phyloP scores from a whole-genome alignment of 805 yeast genomes.

The Ogataea nakhonphanomensis region DNA sequence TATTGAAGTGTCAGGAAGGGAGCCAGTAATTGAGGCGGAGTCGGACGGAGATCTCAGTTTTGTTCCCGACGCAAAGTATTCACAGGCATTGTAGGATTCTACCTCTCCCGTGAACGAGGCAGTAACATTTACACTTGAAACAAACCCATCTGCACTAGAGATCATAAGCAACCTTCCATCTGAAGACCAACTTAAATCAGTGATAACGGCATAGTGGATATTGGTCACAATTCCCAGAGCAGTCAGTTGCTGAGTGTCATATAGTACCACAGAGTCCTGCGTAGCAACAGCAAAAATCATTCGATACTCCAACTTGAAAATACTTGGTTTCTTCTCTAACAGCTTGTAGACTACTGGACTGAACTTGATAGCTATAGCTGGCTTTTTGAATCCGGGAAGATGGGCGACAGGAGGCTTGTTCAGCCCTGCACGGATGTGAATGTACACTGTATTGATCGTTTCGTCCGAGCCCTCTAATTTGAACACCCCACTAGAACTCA shows the following conservation, averaged over 20 bases:
- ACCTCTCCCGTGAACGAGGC: conserved; percentile 53
- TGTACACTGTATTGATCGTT: conserved; percentile 63
- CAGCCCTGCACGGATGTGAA: conserved; percentile 71
- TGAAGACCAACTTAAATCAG: conserved; percentile 81
- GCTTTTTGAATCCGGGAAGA: conserved; percentile 74
- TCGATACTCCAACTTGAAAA: conserved; percentile 65
- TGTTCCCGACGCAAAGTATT: not conserved
- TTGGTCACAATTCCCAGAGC: conserved; percentile 77
- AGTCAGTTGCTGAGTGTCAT: conserved; percentile 66
- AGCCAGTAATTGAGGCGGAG: not conserved
- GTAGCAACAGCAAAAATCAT: conserved; percentile 93
- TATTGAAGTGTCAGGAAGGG: not conserved
- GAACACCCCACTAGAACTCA: conserved; percentile 75
- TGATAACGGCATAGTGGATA: conserved; percentile 82
- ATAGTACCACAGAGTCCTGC: conserved; percentile 75
- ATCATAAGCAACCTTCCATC: conserved; percentile 71
- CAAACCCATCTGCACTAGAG: conserved; percentile 91
- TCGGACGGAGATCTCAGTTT: not conserved
- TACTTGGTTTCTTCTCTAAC: conserved; percentile 18
- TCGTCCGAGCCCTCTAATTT: conserved; percentile 29
- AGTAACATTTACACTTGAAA: conserved; percentile 62
- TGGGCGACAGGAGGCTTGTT: conserved; percentile 70
- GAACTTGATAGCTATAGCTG: conserved; percentile 80
- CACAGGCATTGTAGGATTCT: conserved; percentile 17
- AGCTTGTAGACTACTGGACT: conserved; percentile 60